Base-by-base conservation (phyloP, 371 early-diverging fungal species). In the Apophysomyces ossiformis region DNA sequence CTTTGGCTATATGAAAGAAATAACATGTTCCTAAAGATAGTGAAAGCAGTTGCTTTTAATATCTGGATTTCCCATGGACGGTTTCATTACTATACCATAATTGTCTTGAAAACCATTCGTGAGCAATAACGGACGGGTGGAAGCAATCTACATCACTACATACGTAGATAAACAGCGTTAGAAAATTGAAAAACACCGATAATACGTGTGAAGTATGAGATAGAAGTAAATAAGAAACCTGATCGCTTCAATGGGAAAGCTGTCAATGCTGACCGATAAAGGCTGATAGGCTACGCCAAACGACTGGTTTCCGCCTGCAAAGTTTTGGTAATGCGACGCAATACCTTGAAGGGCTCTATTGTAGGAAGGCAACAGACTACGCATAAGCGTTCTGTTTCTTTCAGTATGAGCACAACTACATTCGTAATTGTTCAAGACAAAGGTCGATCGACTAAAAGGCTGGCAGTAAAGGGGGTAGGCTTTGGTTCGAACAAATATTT, bases 251-350 rank as follows among this genome's bases (percentile, higher is more conserved):
- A 82, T 82, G 0, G 83, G 83, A 47, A 82, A 82, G 18, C 68
- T 73, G 45, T 60, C 44, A 12, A 82, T 74, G 43, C 79, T 75
- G 0, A 73, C 69, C 2, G 71, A 54, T 5, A 82, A 56, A 11
- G 79, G 80, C 32, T 79, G 83, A 57, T 64, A 82, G 8, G 73
- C 68, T 8, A 82, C 78, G 6, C 72, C 75, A 68, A 82, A 82
- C 0, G 66, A 61, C 16, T 76, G 70, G 47, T 75, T 69, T 8
- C 7, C 0, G 18, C 58, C 18, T 45, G 15, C 3, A 37, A 45
- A 35, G 1, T 32, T 41, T 43, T 71, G 62, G 57, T 67, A 77
- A 9, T 70, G 44, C 0, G 37, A 11, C 5, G 65, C 75, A 16
- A 79, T 70, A 6, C 47, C 44, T 44, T 76, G 54, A 18, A 82